phyloP scores from a whole-genome alignment of 2,329 filamentous ascomycete species.

The Alternaria metachromatica region DNA sequence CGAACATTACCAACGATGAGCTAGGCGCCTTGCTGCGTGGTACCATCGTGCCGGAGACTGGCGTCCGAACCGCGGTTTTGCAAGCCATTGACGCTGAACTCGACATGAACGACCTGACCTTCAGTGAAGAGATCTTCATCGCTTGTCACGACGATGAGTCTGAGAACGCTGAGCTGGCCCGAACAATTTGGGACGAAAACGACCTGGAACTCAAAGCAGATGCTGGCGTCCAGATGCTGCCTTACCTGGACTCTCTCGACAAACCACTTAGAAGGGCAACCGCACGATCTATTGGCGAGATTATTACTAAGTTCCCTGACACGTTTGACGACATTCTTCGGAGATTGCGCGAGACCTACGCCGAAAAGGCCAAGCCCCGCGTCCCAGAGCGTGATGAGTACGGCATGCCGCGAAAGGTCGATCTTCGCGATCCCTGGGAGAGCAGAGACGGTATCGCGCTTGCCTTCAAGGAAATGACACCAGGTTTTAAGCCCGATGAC shows the following conservation, averaged over 20 bases:
- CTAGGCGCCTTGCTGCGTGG: constrained; percentile 78
- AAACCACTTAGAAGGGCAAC: constrained; percentile 82
- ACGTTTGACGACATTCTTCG: constrained; percentile 69
- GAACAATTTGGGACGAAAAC: constrained; percentile 95
- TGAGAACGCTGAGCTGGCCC: constrained; percentile 83
- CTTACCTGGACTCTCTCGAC: constrained; percentile 81
- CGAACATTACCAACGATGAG: constrained; percentile 77
- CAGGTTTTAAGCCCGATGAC: constrained; percentile 70
- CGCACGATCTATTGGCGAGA: constrained; percentile 79
- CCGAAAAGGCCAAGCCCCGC: constrained; percentile 79
- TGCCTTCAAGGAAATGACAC: constrained; percentile 82
- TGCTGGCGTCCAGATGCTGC: constrained; percentile 71
- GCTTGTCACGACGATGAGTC: constrained; percentile 88
- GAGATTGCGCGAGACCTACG: constrained; percentile 73
- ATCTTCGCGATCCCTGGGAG: constrained; percentile 90
- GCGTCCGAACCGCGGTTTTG: constrained; percentile 82
- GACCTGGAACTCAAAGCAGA: constrained; percentile 72
- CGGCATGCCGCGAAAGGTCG: constrained; percentile 90
- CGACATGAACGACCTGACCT: constrained; percentile 85
- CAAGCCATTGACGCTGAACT: constrained; percentile 92
- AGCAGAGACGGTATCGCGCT: constrained; percentile 86
- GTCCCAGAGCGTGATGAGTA: constrained; percentile 88
- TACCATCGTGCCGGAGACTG: constrained; percentile 76
- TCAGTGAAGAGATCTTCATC: constrained; percentile 91
- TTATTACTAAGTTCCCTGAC: constrained; percentile 66